Conservation (phyloP, 192 early-diverging fungal genomes). For the Piromyces sp. region DNA sequence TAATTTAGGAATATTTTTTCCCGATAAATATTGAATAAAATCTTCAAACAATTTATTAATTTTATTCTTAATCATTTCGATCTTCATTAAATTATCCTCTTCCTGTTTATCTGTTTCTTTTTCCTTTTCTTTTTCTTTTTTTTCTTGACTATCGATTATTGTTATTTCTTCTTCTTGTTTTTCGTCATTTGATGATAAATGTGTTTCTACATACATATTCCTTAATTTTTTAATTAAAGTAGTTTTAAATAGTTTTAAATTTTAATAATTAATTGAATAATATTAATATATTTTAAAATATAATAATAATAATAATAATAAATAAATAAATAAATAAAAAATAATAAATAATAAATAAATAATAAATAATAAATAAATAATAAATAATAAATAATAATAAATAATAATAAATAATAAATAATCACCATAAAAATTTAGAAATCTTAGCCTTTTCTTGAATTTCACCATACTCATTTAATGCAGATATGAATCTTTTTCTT, state of each 20-base stretch:
- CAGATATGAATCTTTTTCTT: background rate
- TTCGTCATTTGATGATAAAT: background rate
- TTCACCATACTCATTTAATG: background rate
- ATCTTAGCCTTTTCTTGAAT: background rate
- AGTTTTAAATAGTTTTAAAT: too few relatives aligned
- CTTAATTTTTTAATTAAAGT: too few relatives aligned
- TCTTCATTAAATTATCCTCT: background rate
- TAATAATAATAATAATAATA: too few relatives aligned
- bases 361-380: too few relatives aligned
- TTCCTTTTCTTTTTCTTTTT: background rate
- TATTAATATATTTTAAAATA: too few relatives aligned
- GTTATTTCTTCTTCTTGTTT: background rate
- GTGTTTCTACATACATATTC: too few relatives aligned
- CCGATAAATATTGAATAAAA: background rate
- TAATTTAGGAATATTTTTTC: background rate
- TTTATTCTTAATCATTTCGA: background rate
- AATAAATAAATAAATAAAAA: too few relatives aligned
- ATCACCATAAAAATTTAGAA: background rate
- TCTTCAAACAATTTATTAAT: background rate
- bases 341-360: too few relatives aligned
- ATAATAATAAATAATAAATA: too few relatives aligned
- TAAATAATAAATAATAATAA: too few relatives aligned
- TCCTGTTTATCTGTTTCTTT: background rate
- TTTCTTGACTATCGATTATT: background rate
- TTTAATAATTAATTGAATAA: too few relatives aligned